Base-by-base conservation (phyloP, 2,329 filamentous ascomycete species). In the Thelonectria rubi region DNA sequence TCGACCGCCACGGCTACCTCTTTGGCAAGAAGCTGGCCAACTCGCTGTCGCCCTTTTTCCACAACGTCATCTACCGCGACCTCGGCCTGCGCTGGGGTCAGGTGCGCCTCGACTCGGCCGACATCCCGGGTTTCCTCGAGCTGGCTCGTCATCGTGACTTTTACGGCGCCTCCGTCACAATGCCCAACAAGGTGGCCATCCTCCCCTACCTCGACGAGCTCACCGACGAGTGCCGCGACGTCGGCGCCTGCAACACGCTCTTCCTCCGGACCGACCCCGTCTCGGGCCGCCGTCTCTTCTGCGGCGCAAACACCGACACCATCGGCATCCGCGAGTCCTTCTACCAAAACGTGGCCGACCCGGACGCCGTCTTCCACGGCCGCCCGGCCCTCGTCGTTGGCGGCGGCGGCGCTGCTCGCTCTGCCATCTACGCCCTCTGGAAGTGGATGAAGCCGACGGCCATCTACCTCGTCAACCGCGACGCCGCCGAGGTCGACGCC, bases 141-240 rank as follows among this genome's bases (percentile, higher is more conserved):
- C 77, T 90, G 8, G 80, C 86, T 34, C 79, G 81, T 61, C 77
- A 88, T 65, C 83, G 85, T 15, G 79, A 83, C 66, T 90, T 88
- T 74, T 89, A 88, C 71, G 88, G 89, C 56, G 86, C 89, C 20
- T 87, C 89, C 3, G 88, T 94, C 39, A 94, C 91, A 18, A 95
- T 94, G 91, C 92, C 92, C 0, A 88, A 92, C 81, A 94, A 95
- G 76, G 86, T 94, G 24, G 82, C 87, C 69, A 92, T 94, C 73
- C 86, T 94, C 62, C 82, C 86, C 0, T 82, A 92, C 68, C 83
- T 94, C 9, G 91, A 94, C 72, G 86, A 88, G 55, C 80, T 94
- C 39, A 93, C 91, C 7, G 84, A 87, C 20, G 90, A 93, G 76
- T 91, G 87, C 67, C 83, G 84, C 51, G 87, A 89, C 37, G 89